Conservation (phyloP, 768 basidiomycete genomes). For the Leccinum fibrillosum region DNA sequence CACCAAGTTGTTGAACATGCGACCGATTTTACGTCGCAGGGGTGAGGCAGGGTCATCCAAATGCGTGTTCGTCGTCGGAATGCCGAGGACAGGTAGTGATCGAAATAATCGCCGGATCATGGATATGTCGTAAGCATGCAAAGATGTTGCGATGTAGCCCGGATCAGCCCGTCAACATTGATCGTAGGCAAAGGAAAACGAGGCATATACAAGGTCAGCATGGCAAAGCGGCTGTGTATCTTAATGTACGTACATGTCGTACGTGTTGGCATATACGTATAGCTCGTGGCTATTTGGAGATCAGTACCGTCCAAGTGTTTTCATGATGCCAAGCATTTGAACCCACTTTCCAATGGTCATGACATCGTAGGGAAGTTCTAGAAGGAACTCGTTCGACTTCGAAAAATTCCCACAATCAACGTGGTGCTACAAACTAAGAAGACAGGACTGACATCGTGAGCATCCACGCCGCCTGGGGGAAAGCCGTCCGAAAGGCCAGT, state of each 20-base stretch:
- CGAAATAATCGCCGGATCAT: background rate
- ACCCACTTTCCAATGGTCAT: constrained; percentile 82
- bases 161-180: background rate
- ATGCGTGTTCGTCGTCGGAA: background rate
- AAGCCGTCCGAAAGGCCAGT: constrained; percentile 78
- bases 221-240: background rate
- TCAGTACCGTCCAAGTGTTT: background rate
- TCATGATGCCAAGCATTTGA: no score
- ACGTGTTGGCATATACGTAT: constrained; percentile 64
- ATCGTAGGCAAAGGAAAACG: background rate
- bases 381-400: constrained; percentile 40
- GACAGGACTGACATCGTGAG: constrained; percentile 53
- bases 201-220: constrained; percentile 3
- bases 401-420: background rate
- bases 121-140: background rate
- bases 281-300: constrained; percentile 63
- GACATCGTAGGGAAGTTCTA: constrained; percentile 74
- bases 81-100: background rate
- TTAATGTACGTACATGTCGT: constrained; percentile 52
- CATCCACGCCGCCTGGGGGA: constrained; percentile 54
- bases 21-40: background rate
- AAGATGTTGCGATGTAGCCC: background rate
- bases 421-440: background rate
- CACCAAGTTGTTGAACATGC: background rate
- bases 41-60: background rate